Percentiles rank a stretch among this genome's conserved stretches.
Conservation (phyloP, 352 stramenopile genomes). For the Phytophthora capsici region DNA sequence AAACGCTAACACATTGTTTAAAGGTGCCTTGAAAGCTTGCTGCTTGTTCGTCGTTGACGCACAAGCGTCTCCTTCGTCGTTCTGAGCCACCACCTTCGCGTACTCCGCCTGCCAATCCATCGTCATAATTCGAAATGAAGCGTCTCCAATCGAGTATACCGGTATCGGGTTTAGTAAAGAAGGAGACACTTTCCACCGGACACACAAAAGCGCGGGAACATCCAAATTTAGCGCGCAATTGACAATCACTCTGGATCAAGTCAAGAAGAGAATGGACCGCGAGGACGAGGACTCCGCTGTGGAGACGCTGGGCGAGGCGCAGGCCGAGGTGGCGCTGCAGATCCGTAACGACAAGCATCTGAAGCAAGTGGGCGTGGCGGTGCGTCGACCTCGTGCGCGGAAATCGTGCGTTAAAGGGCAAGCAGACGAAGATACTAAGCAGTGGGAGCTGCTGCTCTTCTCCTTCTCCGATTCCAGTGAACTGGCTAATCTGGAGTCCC, state of each 20-base stretch:
- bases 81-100: slow-evolving; percentile 25
- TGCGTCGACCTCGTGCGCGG: slow-evolving; percentile 72
- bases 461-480: slow-evolving; percentile 87
- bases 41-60: background rate
- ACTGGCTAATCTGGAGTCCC: slow-evolving; percentile 82
- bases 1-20: slow-evolving; percentile 29
- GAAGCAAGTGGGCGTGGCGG: slow-evolving; percentile 83
- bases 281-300: slow-evolving; percentile 38
- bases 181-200: slow-evolving; percentile 14
- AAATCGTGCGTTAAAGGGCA: slow-evolving; percentile 79
- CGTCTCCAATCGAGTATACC: background rate
- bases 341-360: slow-evolving; percentile 83
- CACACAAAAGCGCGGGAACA: slow-evolving; percentile 37
- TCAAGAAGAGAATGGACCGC: slow-evolving; percentile 43
- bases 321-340: slow-evolving; percentile 78
- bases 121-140: slow-evolving; percentile 24
- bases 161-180: background rate
- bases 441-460: slow-evolving; percentile 83
- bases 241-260: slow-evolving; percentile 24
- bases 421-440: slow-evolving; percentile 80
- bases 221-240: slow-evolving; percentile 7
- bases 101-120: slow-evolving; percentile 36
- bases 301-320: slow-evolving; percentile 32
- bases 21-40: slow-evolving; percentile 10
- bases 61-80: slow-evolving; percentile 7